phyloP scores from a whole-genome alignment of 495 filamentous ascomycete species.

The Aspergillus cavernicola region DNA sequence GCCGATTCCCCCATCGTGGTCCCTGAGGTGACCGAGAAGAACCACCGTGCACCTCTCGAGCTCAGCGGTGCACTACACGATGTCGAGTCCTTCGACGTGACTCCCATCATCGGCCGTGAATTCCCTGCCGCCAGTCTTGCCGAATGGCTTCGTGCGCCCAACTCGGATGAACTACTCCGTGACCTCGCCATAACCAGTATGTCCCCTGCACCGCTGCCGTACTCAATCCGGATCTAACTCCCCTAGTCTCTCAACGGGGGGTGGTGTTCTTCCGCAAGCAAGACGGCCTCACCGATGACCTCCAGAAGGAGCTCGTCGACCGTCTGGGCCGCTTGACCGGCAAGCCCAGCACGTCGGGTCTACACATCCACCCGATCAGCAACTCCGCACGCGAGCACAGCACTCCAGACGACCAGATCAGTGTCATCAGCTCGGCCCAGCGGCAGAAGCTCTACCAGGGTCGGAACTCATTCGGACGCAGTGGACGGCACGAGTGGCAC shows the following conservation, averaged over 20 bases:
- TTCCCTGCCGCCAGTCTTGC: slow-evolving; percentile 56
- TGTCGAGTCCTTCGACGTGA: slow-evolving; percentile 60
- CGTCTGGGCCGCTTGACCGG: slow-evolving; percentile 60
- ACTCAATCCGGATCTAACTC: neutral
- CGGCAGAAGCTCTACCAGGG: slow-evolving; percentile 53
- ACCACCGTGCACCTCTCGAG: slow-evolving; percentile 38
- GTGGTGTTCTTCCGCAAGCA: slow-evolving; percentile 82
- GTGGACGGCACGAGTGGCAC: slow-evolving; percentile 50
- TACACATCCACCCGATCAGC: slow-evolving; percentile 71
- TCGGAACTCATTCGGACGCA: slow-evolving; percentile 22
- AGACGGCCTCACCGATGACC: slow-evolving; percentile 57
- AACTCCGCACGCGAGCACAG: slow-evolving; percentile 58
- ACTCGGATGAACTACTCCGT: slow-evolving; percentile 62
- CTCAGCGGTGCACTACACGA: slow-evolving; percentile 51
- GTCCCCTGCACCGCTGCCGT: slow-evolving; percentile 11
- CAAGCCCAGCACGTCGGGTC: slow-evolving; percentile 59
- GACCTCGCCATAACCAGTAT: slow-evolving; percentile 65
- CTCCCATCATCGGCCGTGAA: slow-evolving; percentile 65
- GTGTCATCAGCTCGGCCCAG: slow-evolving; percentile 61
- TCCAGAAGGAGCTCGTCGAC: slow-evolving; percentile 66
- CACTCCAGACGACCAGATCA: slow-evolving; percentile 66
- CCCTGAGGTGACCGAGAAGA: slow-evolving; percentile 4
- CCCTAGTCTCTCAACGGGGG: slow-evolving; percentile 70
- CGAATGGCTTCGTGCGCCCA: slow-evolving; percentile 56
- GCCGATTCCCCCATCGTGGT: neutral